Evolutionary conservation across 495 filamentous ascomycete species (phyloP).

Genomic region (Aspergillus sparsus): DNA sequence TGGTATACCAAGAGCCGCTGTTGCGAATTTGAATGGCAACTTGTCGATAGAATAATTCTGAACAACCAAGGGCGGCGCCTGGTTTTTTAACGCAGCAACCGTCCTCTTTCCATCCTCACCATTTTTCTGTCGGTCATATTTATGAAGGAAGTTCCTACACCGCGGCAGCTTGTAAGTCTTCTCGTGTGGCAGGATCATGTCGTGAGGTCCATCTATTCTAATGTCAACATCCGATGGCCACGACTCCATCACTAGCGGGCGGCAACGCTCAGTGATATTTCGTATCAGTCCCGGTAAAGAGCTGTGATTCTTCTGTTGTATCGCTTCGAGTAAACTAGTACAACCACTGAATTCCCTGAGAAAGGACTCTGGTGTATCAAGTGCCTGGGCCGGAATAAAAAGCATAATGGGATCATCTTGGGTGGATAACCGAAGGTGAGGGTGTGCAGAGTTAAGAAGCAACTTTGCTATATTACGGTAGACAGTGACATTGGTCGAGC

Average conservation of each 20-base stretch:
- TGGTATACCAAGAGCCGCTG: constrained; percentile 6
- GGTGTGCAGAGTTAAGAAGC: neutral
- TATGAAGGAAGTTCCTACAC: neutral
- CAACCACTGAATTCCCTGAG: neutral
- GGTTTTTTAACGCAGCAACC: neutral
- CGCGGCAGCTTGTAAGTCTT: neutral
- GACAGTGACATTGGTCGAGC: neutral
- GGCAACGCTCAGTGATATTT: neutral
- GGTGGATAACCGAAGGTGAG: neutral
- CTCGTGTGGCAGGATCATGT: neutral
- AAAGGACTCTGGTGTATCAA: neutral
- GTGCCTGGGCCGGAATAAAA: neutral
- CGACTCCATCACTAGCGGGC: constrained; percentile 1
- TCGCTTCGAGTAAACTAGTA: neutral
- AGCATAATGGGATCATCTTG: neutral
- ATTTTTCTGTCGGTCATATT: constrained; percentile 1
- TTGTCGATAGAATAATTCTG: constrained; percentile 1
- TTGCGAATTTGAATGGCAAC: neutral
- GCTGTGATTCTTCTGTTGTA: neutral
- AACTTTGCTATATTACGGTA: neutral
- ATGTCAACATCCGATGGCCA: neutral
- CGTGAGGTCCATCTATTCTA: neutral
- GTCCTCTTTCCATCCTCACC: neutral
- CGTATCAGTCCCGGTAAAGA: constrained; percentile 1
- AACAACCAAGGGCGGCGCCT: neutral